Base-by-base conservation (phyloP, 768 basidiomycete species). In the Tricholoma saponaceum region DNA sequence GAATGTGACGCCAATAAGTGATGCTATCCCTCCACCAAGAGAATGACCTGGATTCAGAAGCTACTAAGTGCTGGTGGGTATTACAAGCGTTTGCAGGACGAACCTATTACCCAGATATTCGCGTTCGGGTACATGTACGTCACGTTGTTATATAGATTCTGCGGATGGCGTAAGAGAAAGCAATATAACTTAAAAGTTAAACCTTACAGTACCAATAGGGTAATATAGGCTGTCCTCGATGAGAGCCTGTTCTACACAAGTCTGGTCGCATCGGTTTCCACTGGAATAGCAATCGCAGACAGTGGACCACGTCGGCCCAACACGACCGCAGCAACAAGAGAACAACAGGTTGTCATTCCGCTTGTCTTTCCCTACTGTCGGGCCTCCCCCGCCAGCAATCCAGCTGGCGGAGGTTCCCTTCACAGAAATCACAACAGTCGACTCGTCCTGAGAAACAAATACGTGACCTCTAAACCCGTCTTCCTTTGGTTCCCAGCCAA, bases 281-380 rank as follows among this genome's bases (percentile, higher is more conserved):
- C 91, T 83, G 6, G 84, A 75, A 66, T 87, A 89, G 71, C 96
- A 98, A 51, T 83, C 88, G 68, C 96, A 98, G 0, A 97, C 96
- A 0, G 96, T 80, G 18, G 83, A 84, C 96, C 96, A 98, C 0
- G 92, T 92, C 54, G 93, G 91, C 32, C 90, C 92, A n/a, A 98
- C 91, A 6, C 90, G 81, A 2, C 94, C 95, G 66, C 96, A 98
- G 70, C 96, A 98, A 72, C 96, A 98, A 4, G 92, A 89, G 75
- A 96, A 96, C 32, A 98, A 74, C n/a, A 95, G 74, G 67, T 96
- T 98, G 65, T 98, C 95, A 72, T 98, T 98, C 57, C 87, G 72
- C 73, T 95, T 96, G 76, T 98, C 96, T 71, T 90, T 97, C 66
- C 79, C 81, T 39, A 83, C 80, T 8, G 95, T 97, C 12, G 90